A percentile compares a stretch with the other conserved stretches of the same genome.
These are phyloP conservation scores for Kluyveromyces marxianus DNA, from an alignment of 1,139 yeast species.

Conservation along the genomic window DNA sequence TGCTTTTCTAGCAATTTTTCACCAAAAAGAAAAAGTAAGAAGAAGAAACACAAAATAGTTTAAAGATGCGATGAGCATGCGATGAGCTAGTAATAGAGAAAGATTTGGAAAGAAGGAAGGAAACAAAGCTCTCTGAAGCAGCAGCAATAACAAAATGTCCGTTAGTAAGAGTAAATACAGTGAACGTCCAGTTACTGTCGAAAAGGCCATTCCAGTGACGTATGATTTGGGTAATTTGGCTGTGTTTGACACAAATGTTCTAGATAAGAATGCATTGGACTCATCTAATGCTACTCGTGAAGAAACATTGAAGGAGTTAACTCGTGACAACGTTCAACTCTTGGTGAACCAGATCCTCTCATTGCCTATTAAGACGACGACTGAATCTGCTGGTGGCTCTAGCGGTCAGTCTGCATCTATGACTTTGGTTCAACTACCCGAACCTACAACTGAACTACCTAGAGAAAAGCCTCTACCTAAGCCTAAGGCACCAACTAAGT, in stretches of 20 bases:
- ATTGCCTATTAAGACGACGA: slow-evolving; percentile 78
- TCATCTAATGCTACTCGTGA: slow-evolving; percentile 50
- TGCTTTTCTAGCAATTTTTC: not conserved
- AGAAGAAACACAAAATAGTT: not conserved
- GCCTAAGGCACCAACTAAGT: slow-evolving; percentile 83
- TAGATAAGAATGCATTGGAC: slow-evolving; percentile 51
- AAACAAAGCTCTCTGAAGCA: not conserved
- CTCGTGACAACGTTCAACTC: slow-evolving; percentile 90
- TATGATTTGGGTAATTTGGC: slow-evolving; percentile 85
- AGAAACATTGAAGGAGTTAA: slow-evolving; percentile 52
- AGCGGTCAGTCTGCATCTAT: slow-evolving; percentile 63
- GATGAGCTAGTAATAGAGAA: not conserved
- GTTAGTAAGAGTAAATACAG: slow-evolving; percentile 16
- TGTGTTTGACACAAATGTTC: slow-evolving; percentile 79
- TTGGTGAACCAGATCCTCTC: slow-evolving; percentile 84
- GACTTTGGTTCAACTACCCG: slow-evolving; percentile 81
- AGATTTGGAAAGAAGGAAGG: too few species aligned
- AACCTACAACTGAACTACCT: slow-evolving; percentile 74
- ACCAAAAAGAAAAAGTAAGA: not conserved
- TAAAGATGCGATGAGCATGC: not conserved
- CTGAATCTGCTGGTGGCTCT: slow-evolving; percentile 52
- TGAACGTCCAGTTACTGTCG: slow-evolving; percentile 66
- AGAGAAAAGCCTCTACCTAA: slow-evolving; percentile 95
- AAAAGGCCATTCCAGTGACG: slow-evolving; percentile 77
- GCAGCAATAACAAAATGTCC: not conserved